Percentiles rank a stretch among this genome's conserved stretches.
These are phyloP conservation scores for Pelargonium fulgidum DNA, from an alignment of 441 rosid species.

Conservation along the genomic window DNA sequence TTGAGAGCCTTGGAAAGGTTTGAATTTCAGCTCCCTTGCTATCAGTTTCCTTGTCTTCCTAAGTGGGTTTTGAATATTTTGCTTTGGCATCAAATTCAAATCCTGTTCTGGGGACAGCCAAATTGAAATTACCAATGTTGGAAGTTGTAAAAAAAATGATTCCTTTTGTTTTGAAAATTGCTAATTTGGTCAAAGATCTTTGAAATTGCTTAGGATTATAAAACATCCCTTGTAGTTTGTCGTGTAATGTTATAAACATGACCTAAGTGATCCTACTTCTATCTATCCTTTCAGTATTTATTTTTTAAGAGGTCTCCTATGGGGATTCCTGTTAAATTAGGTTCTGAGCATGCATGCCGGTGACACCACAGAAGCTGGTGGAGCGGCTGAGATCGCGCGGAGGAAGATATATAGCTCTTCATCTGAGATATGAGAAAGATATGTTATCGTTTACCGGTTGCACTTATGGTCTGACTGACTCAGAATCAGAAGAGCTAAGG, in stretches of 20 bases:
- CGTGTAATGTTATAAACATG: conserved; percentile 4
- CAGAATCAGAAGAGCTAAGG: conserved; percentile 73
- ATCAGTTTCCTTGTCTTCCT: conserved; percentile 16
- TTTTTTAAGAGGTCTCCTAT: conserved; percentile 78
- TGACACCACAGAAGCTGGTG: conserved; percentile 93
- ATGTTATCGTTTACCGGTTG: conserved; percentile 97
- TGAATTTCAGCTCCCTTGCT: conserved; percentile 25
- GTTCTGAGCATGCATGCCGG: conserved; percentile 88
- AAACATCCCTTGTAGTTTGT: no score
- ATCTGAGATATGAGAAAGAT: conserved; percentile 92
- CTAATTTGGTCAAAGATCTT: background rate
- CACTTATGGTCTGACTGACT: conserved; percentile 66
- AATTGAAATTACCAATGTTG: background rate
- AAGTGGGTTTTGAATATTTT: conserved; percentile 3
- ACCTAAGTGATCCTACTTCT: conserved; percentile 17
- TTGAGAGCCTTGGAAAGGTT: conserved; percentile 86
- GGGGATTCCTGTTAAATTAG: conserved; percentile 86
- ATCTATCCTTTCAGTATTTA: conserved; percentile 26
- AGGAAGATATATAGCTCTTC: conserved; percentile 80
- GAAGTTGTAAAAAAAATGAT: background rate
- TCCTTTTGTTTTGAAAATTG: background rate
- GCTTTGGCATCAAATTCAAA: background rate
- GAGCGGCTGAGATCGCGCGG: conserved; percentile 68
- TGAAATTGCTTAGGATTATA: background rate
- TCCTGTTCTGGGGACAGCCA: background rate